These are phyloP conservation scores for Ottelia alismoides DNA, from an alignment of 106 monocot species.

Conservation along the genomic window DNA sequence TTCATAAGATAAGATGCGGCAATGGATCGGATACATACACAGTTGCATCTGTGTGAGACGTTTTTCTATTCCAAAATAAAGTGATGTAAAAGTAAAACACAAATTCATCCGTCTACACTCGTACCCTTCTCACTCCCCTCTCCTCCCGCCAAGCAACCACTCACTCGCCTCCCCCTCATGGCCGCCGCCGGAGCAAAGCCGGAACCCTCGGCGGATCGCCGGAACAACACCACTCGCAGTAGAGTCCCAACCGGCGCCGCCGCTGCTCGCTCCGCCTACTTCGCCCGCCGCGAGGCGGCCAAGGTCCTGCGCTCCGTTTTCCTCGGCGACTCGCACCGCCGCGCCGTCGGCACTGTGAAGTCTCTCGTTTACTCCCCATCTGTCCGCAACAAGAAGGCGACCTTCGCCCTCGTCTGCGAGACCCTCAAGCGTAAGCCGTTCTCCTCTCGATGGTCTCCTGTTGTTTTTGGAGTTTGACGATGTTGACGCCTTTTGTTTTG, in stretches of 20 bases:
- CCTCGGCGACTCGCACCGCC: conserved; percentile 56
- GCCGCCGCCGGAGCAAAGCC: too few species aligned
- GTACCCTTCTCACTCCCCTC: too few species aligned
- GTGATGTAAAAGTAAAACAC: too few species aligned
- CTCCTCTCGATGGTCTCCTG: neutral
- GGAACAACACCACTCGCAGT: neutral
- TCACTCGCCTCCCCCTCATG: too few species aligned
- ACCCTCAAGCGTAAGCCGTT: conserved; percentile 78
- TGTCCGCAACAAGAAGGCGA: conserved; percentile 91
- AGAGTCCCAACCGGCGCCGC: conserved; percentile 2
- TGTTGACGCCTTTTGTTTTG: too few species aligned
- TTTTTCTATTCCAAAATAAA: too few species aligned
- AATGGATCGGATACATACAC: neutral
- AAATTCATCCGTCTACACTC: too few species aligned
- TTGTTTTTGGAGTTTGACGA: too few species aligned
- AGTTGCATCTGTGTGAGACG: too few species aligned
- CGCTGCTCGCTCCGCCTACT: conserved; percentile 61
- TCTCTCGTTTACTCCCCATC: conserved; percentile 79
- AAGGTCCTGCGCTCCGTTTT: conserved; percentile 65
- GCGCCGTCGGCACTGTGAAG: conserved; percentile 74
- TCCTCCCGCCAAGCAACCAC: too few species aligned
- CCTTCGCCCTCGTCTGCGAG: conserved; percentile 91
- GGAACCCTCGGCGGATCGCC: too few species aligned
- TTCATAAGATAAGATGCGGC: too few species aligned
- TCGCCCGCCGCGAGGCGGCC: conserved; percentile 92